A percentile compares a stretch with the other conserved stretches of the same genome.
phyloP scores from a whole-genome alignment of 2,329 filamentous ascomycete species.

The Colletotrichum chlorophyti region DNA sequence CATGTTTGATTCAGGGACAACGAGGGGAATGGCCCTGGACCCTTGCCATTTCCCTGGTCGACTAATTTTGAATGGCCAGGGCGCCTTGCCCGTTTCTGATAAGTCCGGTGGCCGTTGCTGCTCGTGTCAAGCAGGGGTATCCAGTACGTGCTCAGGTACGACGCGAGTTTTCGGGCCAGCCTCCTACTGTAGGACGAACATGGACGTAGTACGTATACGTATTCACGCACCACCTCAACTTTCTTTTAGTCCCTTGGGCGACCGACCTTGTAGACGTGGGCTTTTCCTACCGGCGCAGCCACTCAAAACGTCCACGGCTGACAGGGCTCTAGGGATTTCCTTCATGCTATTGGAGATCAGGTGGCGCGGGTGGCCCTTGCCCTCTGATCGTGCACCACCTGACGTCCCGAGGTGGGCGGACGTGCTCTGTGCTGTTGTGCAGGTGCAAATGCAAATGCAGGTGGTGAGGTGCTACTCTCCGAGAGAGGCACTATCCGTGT shows the following conservation, averaged over 20 bases:
- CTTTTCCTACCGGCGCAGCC: background rate
- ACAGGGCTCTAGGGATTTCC: background rate
- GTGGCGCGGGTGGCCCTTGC: conserved; percentile 10
- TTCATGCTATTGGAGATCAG: conserved; percentile 5
- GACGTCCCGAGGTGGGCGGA: background rate
- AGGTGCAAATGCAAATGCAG: background rate
- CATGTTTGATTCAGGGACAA: conserved; percentile 16
- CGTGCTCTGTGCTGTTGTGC: background rate
- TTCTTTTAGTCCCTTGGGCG: background rate
- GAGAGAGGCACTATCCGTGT: too few relatives aligned
- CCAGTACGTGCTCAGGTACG: conserved; percentile 14
- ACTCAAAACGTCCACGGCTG: conserved; percentile 7
- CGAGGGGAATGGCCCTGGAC: conserved; percentile 4
- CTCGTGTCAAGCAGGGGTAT: conserved; percentile 15
- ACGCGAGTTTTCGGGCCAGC: too few relatives aligned
- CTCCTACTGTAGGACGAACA: too few relatives aligned
- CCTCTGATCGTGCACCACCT: background rate
- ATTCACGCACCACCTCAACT: background rate
- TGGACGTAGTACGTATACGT: conserved; percentile 6
- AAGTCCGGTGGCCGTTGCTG: conserved; percentile 25
- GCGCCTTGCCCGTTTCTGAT: conserved; percentile 23
- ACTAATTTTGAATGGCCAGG: conserved; percentile 23
- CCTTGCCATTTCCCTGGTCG: conserved; percentile 13
- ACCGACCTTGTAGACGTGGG: background rate
- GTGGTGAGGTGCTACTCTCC: background rate